Evolutionary conservation across 805 yeast species (phyloP).

Genomic region (Debaryomyces hansenii): DNA sequence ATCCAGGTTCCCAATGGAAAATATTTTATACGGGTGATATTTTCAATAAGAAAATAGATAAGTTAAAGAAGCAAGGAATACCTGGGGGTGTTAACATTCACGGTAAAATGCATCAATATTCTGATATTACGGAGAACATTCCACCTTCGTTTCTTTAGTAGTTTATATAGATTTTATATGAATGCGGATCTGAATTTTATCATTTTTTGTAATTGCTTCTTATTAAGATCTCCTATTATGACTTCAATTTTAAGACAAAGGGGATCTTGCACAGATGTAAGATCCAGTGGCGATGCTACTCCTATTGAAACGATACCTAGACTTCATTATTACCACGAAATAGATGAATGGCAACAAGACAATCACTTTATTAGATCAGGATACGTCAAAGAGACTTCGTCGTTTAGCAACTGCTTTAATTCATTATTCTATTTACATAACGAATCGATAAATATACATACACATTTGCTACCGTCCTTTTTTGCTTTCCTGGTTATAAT

Average conservation of each 20-base stretch:
- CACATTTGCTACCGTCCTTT: conserved; percentile 55
- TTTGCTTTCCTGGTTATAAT: conserved; percentile 24
- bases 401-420: conserved; percentile 44
- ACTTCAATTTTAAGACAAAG: conserved; percentile 1
- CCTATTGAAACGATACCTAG: background rate
- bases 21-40: conserved; percentile 42
- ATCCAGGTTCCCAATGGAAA: conserved; percentile 38
- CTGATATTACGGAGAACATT: conserved; percentile 54
- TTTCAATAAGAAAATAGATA: conserved; percentile 35
- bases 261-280: background rate
- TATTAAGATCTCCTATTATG: background rate
- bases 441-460: conserved; percentile 70
- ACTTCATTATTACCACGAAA: conserved; percentile 48
- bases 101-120: conserved; percentile 45
- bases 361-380: conserved; percentile 66
- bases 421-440: conserved; percentile 62
- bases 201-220: too few species aligned
- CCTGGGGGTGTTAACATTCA: conserved; percentile 22
- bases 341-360: conserved; percentile 74
- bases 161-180: background rate
- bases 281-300: background rate
- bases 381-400: conserved; percentile 58
- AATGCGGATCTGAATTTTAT: too few species aligned
- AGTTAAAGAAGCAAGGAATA: conserved; percentile 10
- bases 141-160: conserved; percentile 49